Evolutionary conservation across 192 early-diverging fungal species (phyloP).

Genomic region (Cladochytrium replicatum): DNA sequence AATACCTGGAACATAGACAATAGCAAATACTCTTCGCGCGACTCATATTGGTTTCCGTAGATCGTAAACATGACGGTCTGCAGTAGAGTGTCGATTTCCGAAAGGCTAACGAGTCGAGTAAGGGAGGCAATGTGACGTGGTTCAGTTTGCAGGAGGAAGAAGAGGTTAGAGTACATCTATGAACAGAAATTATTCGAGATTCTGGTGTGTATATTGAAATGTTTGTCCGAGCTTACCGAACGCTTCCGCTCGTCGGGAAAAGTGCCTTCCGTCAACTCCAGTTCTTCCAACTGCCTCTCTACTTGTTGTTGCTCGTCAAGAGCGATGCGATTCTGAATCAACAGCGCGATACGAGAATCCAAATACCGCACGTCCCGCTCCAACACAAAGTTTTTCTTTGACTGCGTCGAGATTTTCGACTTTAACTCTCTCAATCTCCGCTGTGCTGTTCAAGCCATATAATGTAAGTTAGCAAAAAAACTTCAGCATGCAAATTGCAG

Average conservation of each 20-base stretch:
- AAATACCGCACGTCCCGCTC: conserved; percentile 88
- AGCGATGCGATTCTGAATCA: conserved; percentile 91
- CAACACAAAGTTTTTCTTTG: conserved; percentile 89
- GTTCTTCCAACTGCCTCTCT: conserved; percentile 58
- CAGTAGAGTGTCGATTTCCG: conserved; percentile 87
- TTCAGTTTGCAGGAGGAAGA: conserved; percentile 84
- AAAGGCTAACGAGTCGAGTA: conserved; percentile 68
- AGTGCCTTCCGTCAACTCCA: conserved; percentile 33
- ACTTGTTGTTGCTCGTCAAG: conserved; percentile 81
- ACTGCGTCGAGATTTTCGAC: conserved; percentile 80
- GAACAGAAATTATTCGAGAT: conserved; percentile 8
- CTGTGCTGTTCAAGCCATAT: conserved; percentile 63
- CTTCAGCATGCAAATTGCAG: conserved; percentile 4
- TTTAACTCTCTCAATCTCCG: conserved; percentile 75
- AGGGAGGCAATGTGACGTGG: conserved; percentile 84
- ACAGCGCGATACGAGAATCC: conserved; percentile 79
- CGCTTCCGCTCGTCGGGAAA: conserved; percentile 70
- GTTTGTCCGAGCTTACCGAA: conserved; percentile 2
- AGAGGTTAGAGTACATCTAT: conserved; percentile 86
- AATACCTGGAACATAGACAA: conserved; percentile 89
- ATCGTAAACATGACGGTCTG: conserved; percentile 96
- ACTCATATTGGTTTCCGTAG: conserved; percentile 94
- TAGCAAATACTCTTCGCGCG: conserved; percentile 87
- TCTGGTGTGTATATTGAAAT: not conserved
- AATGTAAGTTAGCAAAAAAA: not conserved